Conservation (phyloP, 805 yeast species). For the Saturnispora dispora region DNA sequence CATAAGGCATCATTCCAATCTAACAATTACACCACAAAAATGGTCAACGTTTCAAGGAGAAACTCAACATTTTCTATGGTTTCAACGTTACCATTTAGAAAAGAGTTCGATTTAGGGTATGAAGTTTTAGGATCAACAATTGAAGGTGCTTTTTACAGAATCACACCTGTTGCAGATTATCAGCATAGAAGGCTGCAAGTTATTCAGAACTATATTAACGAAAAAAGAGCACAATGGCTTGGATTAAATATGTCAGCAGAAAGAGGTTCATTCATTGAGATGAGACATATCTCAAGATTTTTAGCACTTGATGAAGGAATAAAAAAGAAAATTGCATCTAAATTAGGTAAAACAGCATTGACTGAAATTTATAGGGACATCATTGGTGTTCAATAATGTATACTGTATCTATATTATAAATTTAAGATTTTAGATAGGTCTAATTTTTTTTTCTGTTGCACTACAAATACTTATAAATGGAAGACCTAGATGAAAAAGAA, state of each 20-base stretch:
- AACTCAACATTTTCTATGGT: conserved; percentile 24
- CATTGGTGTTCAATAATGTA: conserved; percentile 21
- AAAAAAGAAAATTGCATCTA: conserved; percentile 43
- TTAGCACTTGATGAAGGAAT: conserved; percentile 48
- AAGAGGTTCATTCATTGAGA: conserved; percentile 58
- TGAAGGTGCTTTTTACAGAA: conserved; percentile 72
- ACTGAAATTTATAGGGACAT: conserved; percentile 63
- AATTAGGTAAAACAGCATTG: conserved; percentile 48
- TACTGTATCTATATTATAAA: background rate
- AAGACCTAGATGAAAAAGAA: background rate
- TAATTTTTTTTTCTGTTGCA: background rate
- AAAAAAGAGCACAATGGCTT: conserved; percentile 60
- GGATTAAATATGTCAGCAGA: conserved; percentile 78
- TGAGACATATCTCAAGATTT: conserved; percentile 45
- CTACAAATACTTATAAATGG: background rate
- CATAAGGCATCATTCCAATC: conserved; percentile 62
- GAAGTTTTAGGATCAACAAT: conserved; percentile 63
- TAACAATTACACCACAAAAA: conserved; percentile 50
- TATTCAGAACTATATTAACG: conserved; percentile 78
- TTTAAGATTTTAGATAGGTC: background rate
- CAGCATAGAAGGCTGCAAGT: conserved; percentile 74
- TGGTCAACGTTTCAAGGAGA: conserved; percentile 37
- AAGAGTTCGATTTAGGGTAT: conserved; percentile 30
- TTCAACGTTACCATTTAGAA: conserved; percentile 22
- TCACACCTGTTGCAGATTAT: conserved; percentile 67